A percentile compares a stretch with the other conserved stretches of the same genome.
These are phyloP conservation scores for Mortierella hygrophila DNA, from an alignment of 192 early-diverging fungal species.

Conservation along the genomic window DNA sequence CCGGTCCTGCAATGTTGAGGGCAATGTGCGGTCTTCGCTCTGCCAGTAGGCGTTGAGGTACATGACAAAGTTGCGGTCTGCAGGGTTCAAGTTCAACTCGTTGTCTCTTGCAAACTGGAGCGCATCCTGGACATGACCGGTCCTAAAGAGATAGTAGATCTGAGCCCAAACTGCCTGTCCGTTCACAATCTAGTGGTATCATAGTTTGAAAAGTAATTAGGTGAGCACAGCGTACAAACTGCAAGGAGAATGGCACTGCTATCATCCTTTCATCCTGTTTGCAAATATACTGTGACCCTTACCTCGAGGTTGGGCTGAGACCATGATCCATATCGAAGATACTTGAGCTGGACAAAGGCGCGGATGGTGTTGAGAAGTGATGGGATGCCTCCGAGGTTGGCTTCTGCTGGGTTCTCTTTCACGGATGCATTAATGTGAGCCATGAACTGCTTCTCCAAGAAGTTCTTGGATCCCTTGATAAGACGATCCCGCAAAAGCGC, in stretches of 20 bases:
- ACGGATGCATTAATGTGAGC: conserved; percentile 62
- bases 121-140: conserved; percentile 78
- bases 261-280: not conserved
- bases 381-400: conserved; percentile 85
- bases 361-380: conserved; percentile 77
- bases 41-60: conserved; percentile 78
- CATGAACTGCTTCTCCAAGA: conserved; percentile 68
- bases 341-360: conserved; percentile 80
- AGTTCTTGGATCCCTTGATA: conserved; percentile 59
- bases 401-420: conserved; percentile 71
- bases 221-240: not conserved
- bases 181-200: conserved; percentile 55
- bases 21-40: conserved; percentile 59
- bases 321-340: conserved; percentile 67
- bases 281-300: not conserved
- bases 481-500: conserved; percentile 48
- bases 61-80: conserved; percentile 76
- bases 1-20: conserved; percentile 62
- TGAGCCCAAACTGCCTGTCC: conserved; percentile 88
- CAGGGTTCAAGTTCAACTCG: conserved; percentile 66
- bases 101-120: conserved; percentile 72
- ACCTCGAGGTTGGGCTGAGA: conserved; percentile 58
- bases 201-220: not conserved
- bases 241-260: not conserved
- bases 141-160: conserved; percentile 85